Base-by-base conservation (phyloP, 768 basidiomycete genomes). In the Basidioascus undulatus region DNA sequence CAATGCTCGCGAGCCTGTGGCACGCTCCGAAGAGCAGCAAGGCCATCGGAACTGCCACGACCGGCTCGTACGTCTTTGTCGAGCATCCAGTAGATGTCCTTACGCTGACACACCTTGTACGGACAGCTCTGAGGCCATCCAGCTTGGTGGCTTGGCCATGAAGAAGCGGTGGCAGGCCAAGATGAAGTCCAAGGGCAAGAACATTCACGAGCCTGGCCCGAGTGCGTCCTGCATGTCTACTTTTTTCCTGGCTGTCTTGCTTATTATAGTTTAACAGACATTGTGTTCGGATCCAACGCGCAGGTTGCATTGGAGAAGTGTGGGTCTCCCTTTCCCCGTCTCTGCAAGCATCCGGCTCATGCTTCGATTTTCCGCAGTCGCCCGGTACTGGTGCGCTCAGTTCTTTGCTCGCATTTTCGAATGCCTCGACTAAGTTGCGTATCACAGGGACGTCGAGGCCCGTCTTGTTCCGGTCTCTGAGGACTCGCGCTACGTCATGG, bases 111-210 rank as follows among this genome's bases (percentile, higher is more conserved):
- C n/a, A n/a, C n/a, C n/a, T n/a, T n/a, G n/a, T n/a, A n/a, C n/a
- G n/a, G n/a, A n/a, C n/a, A n/a, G n/a, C n/a, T 42, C 40, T 16
- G 74, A 76, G 55, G 74, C 74, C 4, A 75, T 76, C 52, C 71
- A 72, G 54, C 71, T 76, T 13, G 74, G 72, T 7, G 75, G 74
- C 30, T 61, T 76, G 12, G 73, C 74, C 27, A 67, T 76, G 65
- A 76, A 76, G 59, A 67, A 70, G 49, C 55, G 65, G 41, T 76
- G 74, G 74, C 74, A 76, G 51, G 56, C 51, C 4, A 67, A 64
- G 53, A 68, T 71, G 58, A 74, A 72, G 55, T 66, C 65, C 3
- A 65, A 62, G 0, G 74, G 75, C 13, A 75, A 75, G 49, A 24
- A 13, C 35, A 70, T 71, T 38, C 65, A 73, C 47, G 67, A 73